phyloP scores from a whole-genome alignment of 2,329 filamentous ascomycete species.

The Diplodia seriata region DNA sequence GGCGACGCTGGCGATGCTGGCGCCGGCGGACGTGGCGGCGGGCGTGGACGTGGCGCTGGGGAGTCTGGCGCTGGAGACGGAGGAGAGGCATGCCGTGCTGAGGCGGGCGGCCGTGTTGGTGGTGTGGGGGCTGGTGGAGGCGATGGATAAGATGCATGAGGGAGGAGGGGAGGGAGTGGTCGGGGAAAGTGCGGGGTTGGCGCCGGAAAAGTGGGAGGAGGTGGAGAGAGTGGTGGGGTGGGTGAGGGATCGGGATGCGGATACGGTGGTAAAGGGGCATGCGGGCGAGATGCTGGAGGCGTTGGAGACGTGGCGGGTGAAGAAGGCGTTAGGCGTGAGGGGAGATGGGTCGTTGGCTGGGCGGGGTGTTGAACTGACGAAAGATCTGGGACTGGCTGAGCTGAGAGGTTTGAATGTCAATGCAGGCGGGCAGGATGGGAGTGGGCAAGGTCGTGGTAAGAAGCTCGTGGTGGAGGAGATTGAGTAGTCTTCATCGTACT shows the following conservation, averaged over 20 bases:
- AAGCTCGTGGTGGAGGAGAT: constrained; percentile 62
- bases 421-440: not conserved
- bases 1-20: constrained; percentile 59
- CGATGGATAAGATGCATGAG: constrained; percentile 60
- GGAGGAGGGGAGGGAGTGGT: constrained; percentile 53
- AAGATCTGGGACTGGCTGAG: constrained; percentile 43
- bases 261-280: constrained; percentile 72
- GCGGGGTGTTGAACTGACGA: constrained; percentile 9
- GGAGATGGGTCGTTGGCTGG: constrained; percentile 36
- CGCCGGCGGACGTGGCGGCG: constrained; percentile 44
- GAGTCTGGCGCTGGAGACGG: constrained; percentile 68
- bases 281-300: constrained; percentile 71
- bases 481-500: constrained; percentile 52
- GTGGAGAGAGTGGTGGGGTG: constrained; percentile 69
- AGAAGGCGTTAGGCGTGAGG: constrained; percentile 54
- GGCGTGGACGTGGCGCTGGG: constrained; percentile 69
- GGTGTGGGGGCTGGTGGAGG: constrained; percentile 67
- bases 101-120: constrained; percentile 70
- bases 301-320: constrained; percentile 67
- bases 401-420: constrained; percentile 53
- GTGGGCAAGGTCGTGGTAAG: constrained; percentile 49
- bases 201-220: constrained; percentile 61
- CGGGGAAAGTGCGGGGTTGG: constrained; percentile 55
- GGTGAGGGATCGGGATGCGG: constrained; percentile 69
- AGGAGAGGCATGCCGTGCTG: constrained; percentile 67